phyloP scores from a whole-genome alignment of 495 filamentous ascomycete species.

The Penicillium tannophilum region DNA sequence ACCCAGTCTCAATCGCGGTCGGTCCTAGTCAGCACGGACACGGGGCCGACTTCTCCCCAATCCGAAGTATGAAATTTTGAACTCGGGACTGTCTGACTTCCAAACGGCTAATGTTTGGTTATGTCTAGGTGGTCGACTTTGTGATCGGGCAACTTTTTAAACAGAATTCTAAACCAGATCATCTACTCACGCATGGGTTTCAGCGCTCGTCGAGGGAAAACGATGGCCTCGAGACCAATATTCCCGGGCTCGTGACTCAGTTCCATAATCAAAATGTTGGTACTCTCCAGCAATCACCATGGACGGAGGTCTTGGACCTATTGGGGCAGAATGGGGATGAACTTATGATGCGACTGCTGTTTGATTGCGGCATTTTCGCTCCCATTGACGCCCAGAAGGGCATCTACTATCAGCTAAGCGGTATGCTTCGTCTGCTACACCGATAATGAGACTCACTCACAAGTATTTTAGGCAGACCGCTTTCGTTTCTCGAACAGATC shows the following conservation, averaged over 20 bases:
- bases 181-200: constrained; percentile 81
- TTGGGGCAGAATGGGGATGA: constrained; percentile 77
- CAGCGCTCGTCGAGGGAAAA: constrained; percentile 43
- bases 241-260: constrained; percentile 55
- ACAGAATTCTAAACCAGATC: constrained; percentile 59
- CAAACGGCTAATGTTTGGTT: constrained; percentile 24
- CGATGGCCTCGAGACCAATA: constrained; percentile 39
- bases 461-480: constrained; percentile 42
- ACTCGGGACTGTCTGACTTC: background rate
- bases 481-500: constrained; percentile 46
- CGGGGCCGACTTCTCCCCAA: constrained; percentile 48
- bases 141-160: constrained; percentile 76
- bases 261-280: constrained; percentile 72
- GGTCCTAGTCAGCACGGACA: constrained; percentile 37
- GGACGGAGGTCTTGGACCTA: constrained; percentile 70
- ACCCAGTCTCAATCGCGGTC: constrained; percentile 58
- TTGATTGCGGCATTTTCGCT: constrained; percentile 78
- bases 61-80: constrained; percentile 56
- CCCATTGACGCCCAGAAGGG: constrained; percentile 58
- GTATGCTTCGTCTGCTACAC: constrained; percentile 42
- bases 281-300: constrained; percentile 67
- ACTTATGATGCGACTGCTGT: constrained; percentile 77
- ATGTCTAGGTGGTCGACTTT: constrained; percentile 76
- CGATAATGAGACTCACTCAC: background rate
- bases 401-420: constrained; percentile 78